Evolutionary conservation across 2,329 filamentous ascomycete species (phyloP).

Genomic region (Fusarium ambrosium): DNA sequence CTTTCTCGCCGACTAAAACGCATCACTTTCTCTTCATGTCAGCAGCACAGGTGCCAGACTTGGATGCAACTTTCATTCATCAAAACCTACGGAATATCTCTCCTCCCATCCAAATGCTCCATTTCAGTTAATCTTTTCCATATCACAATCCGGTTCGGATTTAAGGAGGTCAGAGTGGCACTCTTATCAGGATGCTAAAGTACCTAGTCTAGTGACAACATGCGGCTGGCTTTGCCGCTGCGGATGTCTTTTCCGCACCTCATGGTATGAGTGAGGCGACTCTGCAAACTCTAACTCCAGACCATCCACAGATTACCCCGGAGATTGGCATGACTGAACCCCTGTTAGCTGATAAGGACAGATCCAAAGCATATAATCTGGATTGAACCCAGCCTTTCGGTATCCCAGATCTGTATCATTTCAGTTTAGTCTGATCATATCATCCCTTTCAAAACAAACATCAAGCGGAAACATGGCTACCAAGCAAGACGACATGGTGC

Average conservation of each 20-base stretch:
- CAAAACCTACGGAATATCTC: no score
- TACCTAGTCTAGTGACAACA: not conserved
- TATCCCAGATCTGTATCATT: not conserved
- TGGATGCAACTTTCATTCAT: no score
- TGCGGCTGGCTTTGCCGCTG: not conserved
- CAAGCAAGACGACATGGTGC: not conserved
- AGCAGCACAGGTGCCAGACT: not conserved
- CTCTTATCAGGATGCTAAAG: not conserved
- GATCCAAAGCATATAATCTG: not conserved
- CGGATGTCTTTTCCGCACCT: not conserved
- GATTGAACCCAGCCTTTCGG: not conserved
- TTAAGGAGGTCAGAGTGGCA: not conserved
- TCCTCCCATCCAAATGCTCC: not conserved
- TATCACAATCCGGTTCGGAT: not conserved
- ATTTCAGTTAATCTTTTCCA: not conserved
- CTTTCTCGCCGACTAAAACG: not conserved
- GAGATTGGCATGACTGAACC: not conserved
- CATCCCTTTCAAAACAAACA: not conserved
- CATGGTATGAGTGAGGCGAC: not conserved
- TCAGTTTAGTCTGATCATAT: not conserved
- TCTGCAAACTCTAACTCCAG: not conserved
- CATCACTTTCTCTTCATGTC: not conserved
- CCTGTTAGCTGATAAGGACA: not conserved
- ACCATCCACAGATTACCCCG: not conserved
- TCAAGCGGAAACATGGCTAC: not conserved